These are phyloP conservation scores for Sphenostylis stenocarpa DNA, from an alignment of 306 rosid species.

Conservation along the genomic window DNA sequence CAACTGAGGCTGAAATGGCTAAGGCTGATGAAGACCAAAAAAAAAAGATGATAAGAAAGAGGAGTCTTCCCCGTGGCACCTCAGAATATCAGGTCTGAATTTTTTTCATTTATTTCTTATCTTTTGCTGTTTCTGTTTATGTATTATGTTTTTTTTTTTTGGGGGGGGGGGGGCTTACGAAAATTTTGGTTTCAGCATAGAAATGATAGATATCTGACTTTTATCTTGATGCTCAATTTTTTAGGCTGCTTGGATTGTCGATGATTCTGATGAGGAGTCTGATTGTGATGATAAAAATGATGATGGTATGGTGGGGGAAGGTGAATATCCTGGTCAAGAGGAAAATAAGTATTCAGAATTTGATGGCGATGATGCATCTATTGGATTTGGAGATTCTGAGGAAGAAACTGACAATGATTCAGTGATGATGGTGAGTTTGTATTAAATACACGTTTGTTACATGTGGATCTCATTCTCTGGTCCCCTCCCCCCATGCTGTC, in stretches of 20 bases:
- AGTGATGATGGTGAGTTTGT: slow-evolving; percentile 84
- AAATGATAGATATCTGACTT: not conserved
- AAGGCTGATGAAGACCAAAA: slow-evolving; percentile 63
- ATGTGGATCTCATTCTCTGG: not conserved
- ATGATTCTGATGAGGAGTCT: slow-evolving; percentile 57
- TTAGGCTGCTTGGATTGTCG: slow-evolving; percentile 90
- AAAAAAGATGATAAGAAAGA: slow-evolving; percentile 59
- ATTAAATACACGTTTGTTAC: not conserved
- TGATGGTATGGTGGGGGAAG: slow-evolving; percentile 75
- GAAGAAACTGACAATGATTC: slow-evolving; percentile 80
- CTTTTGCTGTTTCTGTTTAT: not conserved
- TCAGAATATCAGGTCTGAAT: slow-evolving; percentile 86
- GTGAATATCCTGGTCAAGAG: slow-evolving; percentile 45
- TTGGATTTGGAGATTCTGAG: slow-evolving; percentile 66
- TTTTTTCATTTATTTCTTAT: slow-evolving; percentile 7
- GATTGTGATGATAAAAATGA: slow-evolving; percentile 55
- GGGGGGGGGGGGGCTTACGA: not conserved
- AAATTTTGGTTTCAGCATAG: not conserved
- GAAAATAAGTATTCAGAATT: slow-evolving; percentile 43
- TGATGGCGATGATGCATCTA: slow-evolving; percentile 68
- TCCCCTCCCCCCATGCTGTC: not conserved
- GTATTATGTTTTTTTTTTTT: not conserved
- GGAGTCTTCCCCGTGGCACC: slow-evolving; percentile 76
- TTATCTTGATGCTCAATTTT: slow-evolving; percentile 25
- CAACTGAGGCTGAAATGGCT: slow-evolving; percentile 79